phyloP scores from a whole-genome alignment of 1,139 yeast species.

The Candida pseudocylindracea region DNA sequence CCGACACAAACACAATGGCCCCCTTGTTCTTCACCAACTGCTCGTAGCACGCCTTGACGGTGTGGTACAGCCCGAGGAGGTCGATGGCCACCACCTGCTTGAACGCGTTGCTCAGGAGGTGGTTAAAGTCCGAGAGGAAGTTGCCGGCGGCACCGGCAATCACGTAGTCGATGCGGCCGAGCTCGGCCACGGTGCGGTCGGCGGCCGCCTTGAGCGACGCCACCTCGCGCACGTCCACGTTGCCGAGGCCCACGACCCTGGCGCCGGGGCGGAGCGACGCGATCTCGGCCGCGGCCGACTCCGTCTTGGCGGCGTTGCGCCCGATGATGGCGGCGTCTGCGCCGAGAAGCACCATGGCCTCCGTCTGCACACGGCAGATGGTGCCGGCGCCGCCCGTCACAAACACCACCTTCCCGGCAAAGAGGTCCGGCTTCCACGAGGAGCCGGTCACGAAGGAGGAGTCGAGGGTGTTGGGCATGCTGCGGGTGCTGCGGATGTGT shows the following conservation, averaged over 20 bases:
- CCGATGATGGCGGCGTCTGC: slow-evolving; percentile 79
- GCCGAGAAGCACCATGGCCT: slow-evolving; percentile 61
- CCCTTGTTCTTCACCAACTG: slow-evolving; percentile 50
- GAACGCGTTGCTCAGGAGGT: slow-evolving; percentile 67
- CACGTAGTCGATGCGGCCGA: slow-evolving; percentile 64
- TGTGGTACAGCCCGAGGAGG: slow-evolving; percentile 66
- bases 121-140: slow-evolving; percentile 60
- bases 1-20: slow-evolving; percentile 53
- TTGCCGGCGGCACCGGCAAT: slow-evolving; percentile 96
- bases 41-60: slow-evolving; percentile 58
- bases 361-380: slow-evolving; percentile 71
- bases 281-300: slow-evolving; percentile 44
- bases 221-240: slow-evolving; percentile 57
- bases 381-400: slow-evolving; percentile 95
- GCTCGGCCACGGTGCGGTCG: slow-evolving; percentile 30
- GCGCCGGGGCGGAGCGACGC: slow-evolving; percentile 29
- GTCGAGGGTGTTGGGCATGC: neutral
- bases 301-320: slow-evolving; percentile 43
- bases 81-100: slow-evolving; percentile 72
- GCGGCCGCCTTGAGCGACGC: slow-evolving; percentile 38
- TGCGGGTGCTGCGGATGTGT: too few relatives aligned
- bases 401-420: slow-evolving; percentile 67
- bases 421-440: slow-evolving; percentile 33
- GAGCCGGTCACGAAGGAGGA: slow-evolving; percentile 2
- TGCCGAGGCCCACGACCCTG: slow-evolving; percentile 43